phyloP scores from a whole-genome alignment of 2,329 filamentous ascomycete species.

The Elsinoe fawcettii region DNA sequence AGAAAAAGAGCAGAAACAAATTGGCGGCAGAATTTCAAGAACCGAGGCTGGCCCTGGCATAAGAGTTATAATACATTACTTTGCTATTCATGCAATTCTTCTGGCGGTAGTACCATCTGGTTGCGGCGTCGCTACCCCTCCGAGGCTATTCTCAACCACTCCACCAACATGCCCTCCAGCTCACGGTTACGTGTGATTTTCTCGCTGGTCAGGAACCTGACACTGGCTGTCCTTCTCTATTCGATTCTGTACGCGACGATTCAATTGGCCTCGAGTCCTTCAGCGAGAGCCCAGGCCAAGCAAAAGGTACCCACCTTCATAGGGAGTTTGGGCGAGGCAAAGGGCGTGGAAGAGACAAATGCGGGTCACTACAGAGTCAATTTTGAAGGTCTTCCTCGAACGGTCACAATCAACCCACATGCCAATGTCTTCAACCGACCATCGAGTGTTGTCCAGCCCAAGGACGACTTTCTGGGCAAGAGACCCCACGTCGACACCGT shows the following conservation, averaged over 20 bases:
- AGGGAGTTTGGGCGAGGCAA: slow-evolving; percentile 16
- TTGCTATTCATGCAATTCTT: not conserved
- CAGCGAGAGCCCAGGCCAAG: slow-evolving; percentile 33
- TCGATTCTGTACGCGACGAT: slow-evolving; percentile 36
- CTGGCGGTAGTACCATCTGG: not conserved
- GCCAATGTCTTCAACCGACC: slow-evolving; percentile 50
- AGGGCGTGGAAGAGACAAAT: slow-evolving; percentile 34
- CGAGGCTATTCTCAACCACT: not conserved
- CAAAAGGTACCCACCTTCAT: slow-evolving; percentile 36
- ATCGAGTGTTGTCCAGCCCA: slow-evolving; percentile 41
- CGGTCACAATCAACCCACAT: slow-evolving; percentile 43
- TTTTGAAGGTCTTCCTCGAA: slow-evolving; percentile 34
- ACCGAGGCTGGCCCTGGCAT: slow-evolving; percentile 7
- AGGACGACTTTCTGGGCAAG: slow-evolving; percentile 46
- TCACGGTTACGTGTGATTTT: slow-evolving; percentile 11
- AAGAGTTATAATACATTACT: slow-evolving; percentile 1
- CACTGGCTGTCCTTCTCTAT: slow-evolving; percentile 37
- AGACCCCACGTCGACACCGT: slow-evolving; percentile 47
- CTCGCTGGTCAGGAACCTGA: slow-evolving; percentile 34
- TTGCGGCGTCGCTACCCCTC: not conserved
- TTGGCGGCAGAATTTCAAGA: not conserved
- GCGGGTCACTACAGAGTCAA: slow-evolving; percentile 35
- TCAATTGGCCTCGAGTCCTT: slow-evolving; percentile 35
- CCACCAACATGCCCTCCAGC: slow-evolving; percentile 8
- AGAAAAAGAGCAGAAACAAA: not conserved